Percentiles rank a stretch among this genome's conserved stretches.
phyloP scores from a whole-genome alignment of 768 basidiomycete species.

The Lactarius hatsudake region DNA sequence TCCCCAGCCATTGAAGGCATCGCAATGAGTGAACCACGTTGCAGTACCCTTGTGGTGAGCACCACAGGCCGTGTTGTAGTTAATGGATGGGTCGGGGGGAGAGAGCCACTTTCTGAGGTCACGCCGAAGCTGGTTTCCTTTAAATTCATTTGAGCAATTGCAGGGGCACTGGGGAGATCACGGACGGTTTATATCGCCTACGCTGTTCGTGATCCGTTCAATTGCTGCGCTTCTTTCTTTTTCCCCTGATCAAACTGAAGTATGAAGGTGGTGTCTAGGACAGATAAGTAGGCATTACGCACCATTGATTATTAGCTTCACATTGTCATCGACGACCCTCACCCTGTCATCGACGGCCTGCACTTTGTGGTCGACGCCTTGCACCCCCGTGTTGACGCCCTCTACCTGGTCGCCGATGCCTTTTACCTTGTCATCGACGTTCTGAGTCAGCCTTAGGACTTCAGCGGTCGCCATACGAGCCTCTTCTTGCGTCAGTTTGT shows the following conservation, averaged over 20 bases:
- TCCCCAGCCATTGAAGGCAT: background rate
- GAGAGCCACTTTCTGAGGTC: conserved; percentile 1
- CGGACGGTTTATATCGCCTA: background rate
- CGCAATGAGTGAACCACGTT: background rate
- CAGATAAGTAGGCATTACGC: background rate
- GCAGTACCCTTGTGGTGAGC: conserved; percentile 2
- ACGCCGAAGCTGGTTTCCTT: background rate
- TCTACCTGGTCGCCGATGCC: background rate
- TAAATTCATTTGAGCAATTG: background rate
- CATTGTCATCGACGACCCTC: background rate
- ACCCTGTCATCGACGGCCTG: background rate
- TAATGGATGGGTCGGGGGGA: conserved; percentile 5
- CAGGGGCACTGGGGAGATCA: background rate
- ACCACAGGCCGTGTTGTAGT: background rate
- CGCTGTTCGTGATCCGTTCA: background rate
- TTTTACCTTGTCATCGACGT: background rate
- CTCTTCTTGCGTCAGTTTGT: background rate
- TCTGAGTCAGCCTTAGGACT: background rate
- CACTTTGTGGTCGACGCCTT: background rate
- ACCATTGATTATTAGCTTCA: background rate
- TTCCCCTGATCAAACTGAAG: background rate
- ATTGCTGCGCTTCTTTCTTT: background rate
- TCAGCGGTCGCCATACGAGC: background rate
- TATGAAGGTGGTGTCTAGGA: background rate
- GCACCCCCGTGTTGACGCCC: background rate